Evolutionary conservation across 306 rosid genomes (phyloP), one percentile per base, ranked within the genome.

Genomic region (Gastrolobium villosum): DNA sequence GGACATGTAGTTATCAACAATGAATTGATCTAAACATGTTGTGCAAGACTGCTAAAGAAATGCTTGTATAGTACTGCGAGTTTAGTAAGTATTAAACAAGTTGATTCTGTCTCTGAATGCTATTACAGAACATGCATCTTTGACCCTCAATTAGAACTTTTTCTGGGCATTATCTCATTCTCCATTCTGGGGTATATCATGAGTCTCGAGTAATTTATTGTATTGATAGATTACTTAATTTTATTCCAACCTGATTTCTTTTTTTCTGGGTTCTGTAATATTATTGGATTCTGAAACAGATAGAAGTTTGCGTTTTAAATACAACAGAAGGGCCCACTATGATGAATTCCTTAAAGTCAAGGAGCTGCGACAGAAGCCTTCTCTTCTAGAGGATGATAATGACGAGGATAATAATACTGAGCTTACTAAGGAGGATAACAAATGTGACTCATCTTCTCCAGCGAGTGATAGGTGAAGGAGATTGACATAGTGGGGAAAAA

Each of bases 301-400:
- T 15, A 75, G 43, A 79, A 78, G 86, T 72, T 13, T 46, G 81
- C 79, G 77, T 34, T 87, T 87, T 45, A 77, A 74, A 73, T 84
- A 82, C 76, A 84, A 50, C 20, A 75, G 87, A 54, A 74, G 43
- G 74, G 84, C 79, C 10, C 91, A 87, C 71, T 85, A 79, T 26
- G 79, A 87, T 74, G 91, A 85, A 70, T 87, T 76, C 44, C 83
- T 55, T 32, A 85, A 61, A 65, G 86, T 85, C n/a, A 82, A 80
- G 69, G 89, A 80, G 41, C 80, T 87, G 50, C 60, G 80, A n/a
- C 20, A 55, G 68, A 75, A 69, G 30, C 80, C 77, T 57, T 49
- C 62, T 48, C 11, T 79, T 57, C 9, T 13, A 14, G 86, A 69
- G 36, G 81, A 77, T 8, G 79, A 70, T 43, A 63, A 69, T 30